Conservation (phyloP, 192 early-diverging fungal species). For the Neocallimastix lanati region DNA sequence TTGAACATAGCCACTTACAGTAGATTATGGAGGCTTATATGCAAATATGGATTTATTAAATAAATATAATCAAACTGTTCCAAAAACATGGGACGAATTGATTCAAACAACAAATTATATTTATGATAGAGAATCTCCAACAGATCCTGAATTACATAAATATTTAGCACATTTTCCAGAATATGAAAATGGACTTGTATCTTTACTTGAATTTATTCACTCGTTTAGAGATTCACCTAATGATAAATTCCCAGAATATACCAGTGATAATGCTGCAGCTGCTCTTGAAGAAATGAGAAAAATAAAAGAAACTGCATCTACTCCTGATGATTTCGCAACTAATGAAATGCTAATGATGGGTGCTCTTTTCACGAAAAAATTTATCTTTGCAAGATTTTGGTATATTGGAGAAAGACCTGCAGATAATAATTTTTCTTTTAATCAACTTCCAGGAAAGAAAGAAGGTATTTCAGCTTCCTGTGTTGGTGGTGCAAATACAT, state of each 20-base stretch:
- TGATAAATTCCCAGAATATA: not conserved
- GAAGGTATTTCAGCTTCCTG: not conserved
- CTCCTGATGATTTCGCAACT: not conserved
- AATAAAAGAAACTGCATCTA: not conserved
- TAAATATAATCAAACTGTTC: not conserved
- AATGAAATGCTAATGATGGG: not conserved
- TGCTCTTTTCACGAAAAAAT: not conserved
- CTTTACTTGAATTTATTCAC: not conserved
- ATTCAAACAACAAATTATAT: not conserved
- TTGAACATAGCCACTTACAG: not conserved
- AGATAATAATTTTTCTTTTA: too few species aligned
- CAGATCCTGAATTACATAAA: not conserved
- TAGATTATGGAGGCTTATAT: not conserved
- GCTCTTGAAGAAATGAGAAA: not conserved
- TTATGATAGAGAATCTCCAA: not conserved
- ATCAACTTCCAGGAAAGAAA: not conserved
- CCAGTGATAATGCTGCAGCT: not conserved
- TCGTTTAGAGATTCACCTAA: not conserved
- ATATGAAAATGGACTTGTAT: not conserved
- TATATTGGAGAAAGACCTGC: too few species aligned
- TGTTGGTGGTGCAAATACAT: too few species aligned
- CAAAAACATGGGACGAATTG: not conserved
- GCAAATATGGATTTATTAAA: not conserved
- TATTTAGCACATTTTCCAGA: not conserved
- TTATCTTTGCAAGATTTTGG: not conserved